A percentile compares a stretch with the other conserved stretches of the same genome.
Evolutionary conservation across 1,284 basidiomycete genomes (phyloP).

Genomic region (Malassezia pachydermatis): DNA sequence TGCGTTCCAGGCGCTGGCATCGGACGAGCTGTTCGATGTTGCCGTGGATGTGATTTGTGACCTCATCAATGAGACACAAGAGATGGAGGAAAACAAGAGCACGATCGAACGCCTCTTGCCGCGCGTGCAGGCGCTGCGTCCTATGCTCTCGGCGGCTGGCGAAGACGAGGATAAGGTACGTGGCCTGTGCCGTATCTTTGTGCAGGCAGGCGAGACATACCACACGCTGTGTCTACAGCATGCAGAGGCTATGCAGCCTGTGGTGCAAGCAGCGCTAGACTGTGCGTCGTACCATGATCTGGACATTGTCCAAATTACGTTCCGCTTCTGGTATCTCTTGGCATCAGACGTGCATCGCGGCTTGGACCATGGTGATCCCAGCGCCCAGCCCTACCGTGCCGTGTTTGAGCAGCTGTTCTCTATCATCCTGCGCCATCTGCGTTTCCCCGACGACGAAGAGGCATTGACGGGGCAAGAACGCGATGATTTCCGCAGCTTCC

Average conservation of each 20-base stretch:
- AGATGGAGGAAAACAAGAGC: slow-evolving; percentile 83
- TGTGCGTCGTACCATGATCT: slow-evolving; percentile 87
- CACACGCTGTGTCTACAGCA: slow-evolving; percentile 78
- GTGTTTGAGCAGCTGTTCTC: slow-evolving; percentile 74
- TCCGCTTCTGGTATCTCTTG: slow-evolving; percentile 89
- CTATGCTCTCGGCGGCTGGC: slow-evolving; percentile 26
- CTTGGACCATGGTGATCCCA: slow-evolving; percentile 18
- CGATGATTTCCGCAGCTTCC: slow-evolving; percentile 86
- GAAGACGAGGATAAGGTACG: slow-evolving; percentile 75
- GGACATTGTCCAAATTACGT: slow-evolving; percentile 94
- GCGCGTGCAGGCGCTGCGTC: slow-evolving; percentile 28
- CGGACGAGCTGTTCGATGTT: slow-evolving; percentile 75
- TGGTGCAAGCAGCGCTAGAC: slow-evolving; percentile 86
- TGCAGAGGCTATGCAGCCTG: slow-evolving; percentile 76
- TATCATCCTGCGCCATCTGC: slow-evolving; percentile 80
- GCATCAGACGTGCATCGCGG: slow-evolving; percentile 23
- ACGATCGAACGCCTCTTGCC: slow-evolving; percentile 80
- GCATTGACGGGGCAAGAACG: slow-evolving; percentile 69
- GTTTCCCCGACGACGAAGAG: slow-evolving; percentile 67
- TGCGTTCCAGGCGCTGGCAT: slow-evolving; percentile 37
- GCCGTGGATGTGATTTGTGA: slow-evolving; percentile 88
- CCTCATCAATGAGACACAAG: slow-evolving; percentile 94
- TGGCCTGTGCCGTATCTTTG: slow-evolving; percentile 81
- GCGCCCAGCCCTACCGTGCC: slow-evolving; percentile 57
- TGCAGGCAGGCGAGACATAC: slow-evolving; percentile 93